Evolutionary conservation across 768 basidiomycete genomes (phyloP), one percentile per base, ranked within the genome.

Genomic region (Mycena leptocephala): DNA sequence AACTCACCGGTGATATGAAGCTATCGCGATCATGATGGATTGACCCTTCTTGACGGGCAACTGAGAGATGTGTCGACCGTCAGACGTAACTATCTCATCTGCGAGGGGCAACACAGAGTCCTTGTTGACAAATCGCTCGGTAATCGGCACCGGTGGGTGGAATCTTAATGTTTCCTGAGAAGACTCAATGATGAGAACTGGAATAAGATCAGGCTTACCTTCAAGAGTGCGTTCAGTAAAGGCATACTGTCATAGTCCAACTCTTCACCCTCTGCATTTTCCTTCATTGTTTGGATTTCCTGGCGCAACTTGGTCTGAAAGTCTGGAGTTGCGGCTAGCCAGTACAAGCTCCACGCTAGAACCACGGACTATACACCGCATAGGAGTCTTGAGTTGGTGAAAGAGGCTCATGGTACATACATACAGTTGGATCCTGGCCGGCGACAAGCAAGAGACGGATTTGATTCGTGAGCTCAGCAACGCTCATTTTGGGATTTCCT

Each of bases 401-500:
- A 63, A 63, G n/a, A n/a, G n/a, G 37, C 9, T 41, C 22, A 64
- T 86, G 6, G 26, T 43, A 30, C 11, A 39, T 26, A 73, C 70
- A 16, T 65, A 73, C 72, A 37, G 63, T 74, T 26, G 72, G 53
- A 58, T 74, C 72, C 33, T 74, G 72, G 11, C 72, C 72, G 28
- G 72, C 72, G 26, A 74, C 58, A 35, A 74, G 64, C 35, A 74
- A 41, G 26, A 66, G 39, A 7, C 65, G 67, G 41, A 75, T 75
- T 28, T 75, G 74, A 14, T 75, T 53, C 18, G 53, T 51, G 37
- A 75, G 66, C 67, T 75, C 74, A 24, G 46, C 46, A 20, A 48
- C 56, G 46, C 37, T 75, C 74, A 75, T 75, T 46, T 75, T 68
- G 24, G 72, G 28, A 33, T 69, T 75, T 37, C 65, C 55, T 59